A percentile compares a stretch with the other conserved stretches of the same genome.
Evolutionary conservation across 495 filamentous ascomycete species (phyloP).

Genomic region (Aspergillus panamensis): DNA sequence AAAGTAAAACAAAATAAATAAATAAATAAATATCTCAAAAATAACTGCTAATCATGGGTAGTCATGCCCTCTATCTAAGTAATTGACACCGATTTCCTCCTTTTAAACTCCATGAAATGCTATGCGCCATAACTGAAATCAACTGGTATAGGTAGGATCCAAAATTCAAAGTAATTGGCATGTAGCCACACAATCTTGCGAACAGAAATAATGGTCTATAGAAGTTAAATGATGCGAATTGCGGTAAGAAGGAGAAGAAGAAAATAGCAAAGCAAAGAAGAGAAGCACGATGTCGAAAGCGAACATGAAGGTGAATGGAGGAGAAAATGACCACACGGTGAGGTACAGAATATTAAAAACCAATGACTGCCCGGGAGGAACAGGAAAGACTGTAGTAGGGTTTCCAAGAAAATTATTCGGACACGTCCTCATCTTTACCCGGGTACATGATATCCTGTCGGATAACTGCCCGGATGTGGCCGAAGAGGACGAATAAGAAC

Average conservation of each 20-base stretch:
- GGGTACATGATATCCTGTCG: constrained; percentile 56
- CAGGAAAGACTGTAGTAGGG: too few relatives aligned
- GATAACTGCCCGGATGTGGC: constrained; percentile 52
- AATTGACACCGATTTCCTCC: not conserved
- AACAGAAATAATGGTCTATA: not conserved
- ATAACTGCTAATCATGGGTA: not conserved
- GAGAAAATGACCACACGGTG: too few relatives aligned
- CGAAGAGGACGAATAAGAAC: constrained; percentile 55
- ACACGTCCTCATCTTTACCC: constrained; percentile 60
- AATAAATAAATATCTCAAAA: too few relatives aligned
- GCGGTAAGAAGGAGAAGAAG: not conserved
- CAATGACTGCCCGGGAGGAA: too few relatives aligned
- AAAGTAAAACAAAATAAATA: not conserved
- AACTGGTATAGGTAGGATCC: not conserved
- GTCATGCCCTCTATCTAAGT: not conserved
- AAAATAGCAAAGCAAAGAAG: constrained; percentile 4
- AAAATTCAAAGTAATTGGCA: not conserved
- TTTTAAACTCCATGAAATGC: not conserved
- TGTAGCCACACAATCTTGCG: not conserved
- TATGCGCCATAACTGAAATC: not conserved
- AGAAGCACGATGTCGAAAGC: not conserved
- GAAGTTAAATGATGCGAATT: not conserved
- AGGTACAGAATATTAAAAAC: too few relatives aligned
- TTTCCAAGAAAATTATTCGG: constrained; percentile 22
- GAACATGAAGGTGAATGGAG: too few relatives aligned